Conservation (phyloP, 495 filamentous ascomycete species). For the Penicillium arizonense region DNA sequence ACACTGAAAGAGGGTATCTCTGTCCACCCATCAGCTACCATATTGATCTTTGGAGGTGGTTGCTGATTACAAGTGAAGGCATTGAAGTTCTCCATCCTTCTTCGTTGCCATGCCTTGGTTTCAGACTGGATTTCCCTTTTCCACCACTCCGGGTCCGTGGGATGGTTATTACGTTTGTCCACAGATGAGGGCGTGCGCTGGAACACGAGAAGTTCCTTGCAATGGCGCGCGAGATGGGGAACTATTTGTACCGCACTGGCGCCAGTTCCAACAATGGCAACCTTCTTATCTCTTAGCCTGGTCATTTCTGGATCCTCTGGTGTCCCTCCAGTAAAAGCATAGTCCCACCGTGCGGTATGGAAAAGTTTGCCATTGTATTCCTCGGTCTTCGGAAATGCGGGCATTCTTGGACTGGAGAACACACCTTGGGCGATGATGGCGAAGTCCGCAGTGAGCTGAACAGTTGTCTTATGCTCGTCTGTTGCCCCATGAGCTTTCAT, state of each 20-base stretch:
- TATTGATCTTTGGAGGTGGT: not conserved
- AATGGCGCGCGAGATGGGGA: constrained; percentile 23
- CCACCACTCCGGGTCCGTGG: constrained; percentile 47
- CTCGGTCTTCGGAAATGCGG: too few relatives aligned
- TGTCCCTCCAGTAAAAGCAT: constrained; percentile 45
- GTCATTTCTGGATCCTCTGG: constrained; percentile 35
- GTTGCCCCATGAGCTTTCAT: too few relatives aligned
- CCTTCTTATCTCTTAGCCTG: constrained; percentile 37
- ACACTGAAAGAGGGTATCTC: constrained; percentile 4
- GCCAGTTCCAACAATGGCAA: constrained; percentile 48
- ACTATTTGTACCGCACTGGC: constrained; percentile 43
- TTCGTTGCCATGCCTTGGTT: constrained; percentile 43
- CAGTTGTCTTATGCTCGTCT: too few relatives aligned
- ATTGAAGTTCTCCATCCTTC: constrained; percentile 34
- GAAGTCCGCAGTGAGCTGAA: too few relatives aligned
- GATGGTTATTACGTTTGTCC: constrained; percentile 42
- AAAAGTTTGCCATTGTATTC: constrained; percentile 10
- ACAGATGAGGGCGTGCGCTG: constrained; percentile 50
- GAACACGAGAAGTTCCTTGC: constrained; percentile 36
- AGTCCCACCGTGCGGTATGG: constrained; percentile 42
- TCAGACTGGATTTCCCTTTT: constrained; percentile 1
- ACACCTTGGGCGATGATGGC: too few relatives aligned
- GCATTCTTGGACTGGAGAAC: too few relatives aligned
- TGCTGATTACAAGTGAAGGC: not conserved
- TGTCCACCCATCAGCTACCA: constrained; percentile 18